A percentile compares a stretch with the other conserved stretches of the same genome.
Evolutionary conservation across 2,329 filamentous ascomycete species (phyloP).

Genomic region (Amylocarpus encephaloides): DNA sequence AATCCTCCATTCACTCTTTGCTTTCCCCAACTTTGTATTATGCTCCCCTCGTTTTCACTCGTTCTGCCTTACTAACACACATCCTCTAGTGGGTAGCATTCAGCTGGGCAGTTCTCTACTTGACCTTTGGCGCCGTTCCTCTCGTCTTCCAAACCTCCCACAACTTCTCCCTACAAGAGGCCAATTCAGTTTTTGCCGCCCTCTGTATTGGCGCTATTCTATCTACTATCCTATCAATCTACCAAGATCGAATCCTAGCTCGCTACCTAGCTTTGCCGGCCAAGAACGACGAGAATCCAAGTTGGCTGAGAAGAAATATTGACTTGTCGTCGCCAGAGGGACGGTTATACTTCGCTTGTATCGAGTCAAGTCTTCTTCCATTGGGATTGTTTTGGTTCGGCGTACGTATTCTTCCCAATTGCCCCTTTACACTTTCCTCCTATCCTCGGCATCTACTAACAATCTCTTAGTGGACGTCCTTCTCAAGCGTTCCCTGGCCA

Average conservation of each 20-base stretch:
- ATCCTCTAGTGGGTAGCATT: constrained; percentile 69
- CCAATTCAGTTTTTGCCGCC: constrained; percentile 66
- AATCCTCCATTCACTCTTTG: too few relatives aligned
- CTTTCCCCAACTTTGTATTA: too few relatives aligned
- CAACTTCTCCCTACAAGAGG: constrained; percentile 59
- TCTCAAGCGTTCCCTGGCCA: constrained; percentile 60
- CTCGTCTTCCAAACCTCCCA: constrained; percentile 67
- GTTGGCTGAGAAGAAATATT: constrained; percentile 16
- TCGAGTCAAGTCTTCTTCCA: constrained; percentile 69
- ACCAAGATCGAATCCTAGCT: constrained; percentile 61
- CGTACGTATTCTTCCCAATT: background rate
- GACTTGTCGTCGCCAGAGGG: constrained; percentile 57
- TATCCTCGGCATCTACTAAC: constrained; percentile 43
- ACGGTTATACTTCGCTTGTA: constrained; percentile 75
- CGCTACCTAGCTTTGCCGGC: constrained; percentile 34
- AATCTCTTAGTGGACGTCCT: constrained; percentile 50
- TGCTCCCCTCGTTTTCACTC: background rate
- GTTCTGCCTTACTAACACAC: background rate
- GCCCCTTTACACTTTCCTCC: background rate
- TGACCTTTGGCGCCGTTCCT: constrained; percentile 75
- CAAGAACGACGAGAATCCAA: constrained; percentile 12
- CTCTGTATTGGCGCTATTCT: constrained; percentile 62
- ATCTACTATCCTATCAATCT: constrained; percentile 62
- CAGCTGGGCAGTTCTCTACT: constrained; percentile 81
- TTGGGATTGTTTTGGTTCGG: constrained; percentile 67